Conservation (phyloP, 768 basidiomycete species). For the Boletus rubescentipes region DNA sequence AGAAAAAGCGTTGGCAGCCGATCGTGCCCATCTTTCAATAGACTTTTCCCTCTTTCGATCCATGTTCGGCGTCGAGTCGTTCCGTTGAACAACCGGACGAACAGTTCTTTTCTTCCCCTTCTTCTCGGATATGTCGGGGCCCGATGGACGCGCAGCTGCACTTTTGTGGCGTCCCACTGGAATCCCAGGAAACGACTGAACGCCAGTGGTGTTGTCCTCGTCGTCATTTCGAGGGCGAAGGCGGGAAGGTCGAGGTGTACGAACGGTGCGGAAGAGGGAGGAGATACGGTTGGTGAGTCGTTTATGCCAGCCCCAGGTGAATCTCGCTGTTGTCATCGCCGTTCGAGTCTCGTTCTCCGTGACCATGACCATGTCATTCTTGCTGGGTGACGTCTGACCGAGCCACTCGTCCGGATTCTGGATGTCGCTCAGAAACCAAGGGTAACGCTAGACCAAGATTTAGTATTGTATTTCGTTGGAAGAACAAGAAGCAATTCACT, state of each 20-base stretch:
- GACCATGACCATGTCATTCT: slow-evolving; percentile 52
- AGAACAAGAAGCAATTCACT: slow-evolving; percentile 41
- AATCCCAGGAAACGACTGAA: slow-evolving; percentile 31
- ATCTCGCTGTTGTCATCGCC: slow-evolving; percentile 66
- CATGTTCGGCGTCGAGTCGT: slow-evolving; percentile 23
- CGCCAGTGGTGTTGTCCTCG: slow-evolving; percentile 27
- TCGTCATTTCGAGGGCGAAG: slow-evolving; percentile 8
- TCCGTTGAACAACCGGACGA: slow-evolving; percentile 19
- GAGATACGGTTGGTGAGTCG: slow-evolving; percentile 45
- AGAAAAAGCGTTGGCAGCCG: slow-evolving; percentile 21
- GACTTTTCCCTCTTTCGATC: slow-evolving; percentile 30
- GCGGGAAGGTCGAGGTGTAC: slow-evolving; percentile 24
- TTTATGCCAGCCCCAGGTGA: slow-evolving; percentile 58
- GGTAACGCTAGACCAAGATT: slow-evolving; percentile 43
- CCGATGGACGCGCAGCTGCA: slow-evolving; percentile 13
- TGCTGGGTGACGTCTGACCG: slow-evolving; percentile 51
- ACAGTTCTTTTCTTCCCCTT: slow-evolving; percentile 28
- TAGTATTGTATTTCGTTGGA: background rate
- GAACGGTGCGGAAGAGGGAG: slow-evolving; percentile 48
- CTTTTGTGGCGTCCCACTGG: slow-evolving; percentile 28
- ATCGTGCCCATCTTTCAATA: slow-evolving; percentile 35
- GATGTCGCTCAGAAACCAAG: slow-evolving; percentile 72
- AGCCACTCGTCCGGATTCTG: slow-evolving; percentile 71
- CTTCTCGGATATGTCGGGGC: slow-evolving; percentile 17
- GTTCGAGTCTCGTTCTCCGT: slow-evolving; percentile 75